phyloP scores from a whole-genome alignment of 2,329 filamentous ascomycete genomes.

The Fusarium sp. region DNA sequence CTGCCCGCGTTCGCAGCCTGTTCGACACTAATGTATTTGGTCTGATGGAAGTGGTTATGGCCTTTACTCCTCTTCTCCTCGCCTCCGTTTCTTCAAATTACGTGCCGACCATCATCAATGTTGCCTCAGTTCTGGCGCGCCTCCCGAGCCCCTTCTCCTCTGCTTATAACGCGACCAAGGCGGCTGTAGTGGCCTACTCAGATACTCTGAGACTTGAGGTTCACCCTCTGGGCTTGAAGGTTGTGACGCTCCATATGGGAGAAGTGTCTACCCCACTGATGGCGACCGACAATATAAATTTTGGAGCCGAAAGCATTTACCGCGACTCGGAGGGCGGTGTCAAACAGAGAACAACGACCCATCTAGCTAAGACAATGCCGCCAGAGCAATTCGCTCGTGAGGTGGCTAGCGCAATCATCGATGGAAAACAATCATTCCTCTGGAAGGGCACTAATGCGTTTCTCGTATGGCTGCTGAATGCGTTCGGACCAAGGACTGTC shows the following conservation, averaged over 20 bases:
- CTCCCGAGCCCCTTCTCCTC: slow-evolving; percentile 14
- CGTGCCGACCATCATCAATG: slow-evolving; percentile 4
- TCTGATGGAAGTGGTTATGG: slow-evolving; percentile 9
- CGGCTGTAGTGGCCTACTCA: slow-evolving; percentile 16
- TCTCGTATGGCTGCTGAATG: slow-evolving; percentile 15
- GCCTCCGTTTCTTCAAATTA: neutral
- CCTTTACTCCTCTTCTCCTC: slow-evolving; percentile 13
- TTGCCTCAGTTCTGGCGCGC: slow-evolving; percentile 15
- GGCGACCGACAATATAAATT: slow-evolving; percentile 22
- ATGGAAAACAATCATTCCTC: neutral
- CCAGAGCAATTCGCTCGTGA: slow-evolving; percentile 15
- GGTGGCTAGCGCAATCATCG: neutral
- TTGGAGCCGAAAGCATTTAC: slow-evolving; percentile 3
- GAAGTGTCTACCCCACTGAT: slow-evolving; percentile 23
- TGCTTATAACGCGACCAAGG: slow-evolving; percentile 22
- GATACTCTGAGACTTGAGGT: slow-evolving; percentile 26
- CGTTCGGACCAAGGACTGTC: slow-evolving; percentile 8
- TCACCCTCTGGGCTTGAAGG: neutral
- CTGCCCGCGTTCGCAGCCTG: neutral
- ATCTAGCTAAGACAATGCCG: neutral
- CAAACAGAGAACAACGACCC: neutral
- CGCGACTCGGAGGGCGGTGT: neutral
- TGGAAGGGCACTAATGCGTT: slow-evolving; percentile 23
- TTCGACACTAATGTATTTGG: slow-evolving; percentile 19
- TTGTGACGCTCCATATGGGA: slow-evolving; percentile 21